These are phyloP conservation scores for Lactifluus echinatus DNA, from an alignment of 768 basidiomycete species.

Conservation along the genomic window DNA sequence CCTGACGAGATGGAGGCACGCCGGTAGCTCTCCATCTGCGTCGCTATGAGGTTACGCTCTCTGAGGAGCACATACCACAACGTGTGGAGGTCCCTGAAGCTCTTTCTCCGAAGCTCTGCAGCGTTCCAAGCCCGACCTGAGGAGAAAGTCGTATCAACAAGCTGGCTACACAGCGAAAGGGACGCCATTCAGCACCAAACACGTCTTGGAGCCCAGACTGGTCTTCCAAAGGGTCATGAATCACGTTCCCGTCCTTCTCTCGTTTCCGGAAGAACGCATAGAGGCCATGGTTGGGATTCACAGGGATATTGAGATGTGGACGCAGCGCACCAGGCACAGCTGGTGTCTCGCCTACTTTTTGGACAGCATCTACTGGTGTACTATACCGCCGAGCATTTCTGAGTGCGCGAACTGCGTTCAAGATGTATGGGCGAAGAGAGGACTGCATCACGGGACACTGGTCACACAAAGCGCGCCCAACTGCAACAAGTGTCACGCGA, in stretches of 20 bases:
- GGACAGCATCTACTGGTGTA: slow-evolving; percentile 5
- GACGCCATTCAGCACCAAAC: slow-evolving; percentile 32
- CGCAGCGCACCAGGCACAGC: slow-evolving; percentile 28
- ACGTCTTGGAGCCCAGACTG: slow-evolving; percentile 26
- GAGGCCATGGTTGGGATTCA: slow-evolving; percentile 61
- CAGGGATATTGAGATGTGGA: slow-evolving; percentile 35
- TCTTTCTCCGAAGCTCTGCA: slow-evolving; percentile 80
- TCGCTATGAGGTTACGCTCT: slow-evolving; percentile 85
- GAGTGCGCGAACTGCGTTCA: neutral
- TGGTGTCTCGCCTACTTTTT: neutral
- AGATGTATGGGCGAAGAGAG: slow-evolving; percentile 5
- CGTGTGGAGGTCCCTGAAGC: slow-evolving; percentile 87
- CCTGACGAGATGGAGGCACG: slow-evolving; percentile 37
- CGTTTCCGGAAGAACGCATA: slow-evolving; percentile 68
- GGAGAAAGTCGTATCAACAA: slow-evolving; percentile 1
- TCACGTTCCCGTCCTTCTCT: slow-evolving; percentile 39
- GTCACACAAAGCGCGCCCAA: too few relatives aligned
- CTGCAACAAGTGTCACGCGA: too few relatives aligned
- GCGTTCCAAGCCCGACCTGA: slow-evolving; percentile 87
- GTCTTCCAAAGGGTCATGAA: slow-evolving; percentile 41
- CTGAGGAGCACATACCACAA: slow-evolving; percentile 88
- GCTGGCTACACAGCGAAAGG: neutral
- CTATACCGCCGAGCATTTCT: slow-evolving; percentile 7
- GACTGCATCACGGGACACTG: slow-evolving; percentile 6
- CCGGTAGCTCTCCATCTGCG: slow-evolving; percentile 73